phyloP scores from a whole-genome alignment of 2,329 filamentous ascomycete genomes.

The Colletotrichum abscissum region DNA sequence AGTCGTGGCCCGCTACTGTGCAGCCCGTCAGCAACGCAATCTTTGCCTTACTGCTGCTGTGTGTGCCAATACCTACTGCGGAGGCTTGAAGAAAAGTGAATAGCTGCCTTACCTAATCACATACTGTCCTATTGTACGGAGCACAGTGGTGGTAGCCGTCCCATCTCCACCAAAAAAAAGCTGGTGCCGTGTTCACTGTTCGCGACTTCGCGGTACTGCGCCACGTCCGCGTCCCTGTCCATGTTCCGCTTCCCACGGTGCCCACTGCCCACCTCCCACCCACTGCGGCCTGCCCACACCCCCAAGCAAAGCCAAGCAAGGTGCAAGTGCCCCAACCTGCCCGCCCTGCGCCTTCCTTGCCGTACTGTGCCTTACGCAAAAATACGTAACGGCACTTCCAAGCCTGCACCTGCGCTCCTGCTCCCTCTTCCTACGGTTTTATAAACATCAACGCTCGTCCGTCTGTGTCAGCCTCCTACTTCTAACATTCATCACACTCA shows the following conservation, averaged over 20 bases:
- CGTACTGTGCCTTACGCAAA: constrained; percentile 10
- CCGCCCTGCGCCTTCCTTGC: constrained; percentile 29
- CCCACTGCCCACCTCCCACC: too few relatives aligned
- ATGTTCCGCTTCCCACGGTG: constrained; percentile 15
- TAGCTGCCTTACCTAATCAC: neutral
- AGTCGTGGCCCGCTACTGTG: constrained; percentile 30
- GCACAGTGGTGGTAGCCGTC: constrained; percentile 25
- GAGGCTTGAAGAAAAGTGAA: too few relatives aligned
- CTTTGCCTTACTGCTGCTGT: neutral
- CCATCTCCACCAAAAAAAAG: constrained; percentile 30
- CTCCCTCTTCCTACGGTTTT: constrained; percentile 24
- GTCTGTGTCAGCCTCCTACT: constrained; percentile 9
- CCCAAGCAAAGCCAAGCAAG: too few relatives aligned
- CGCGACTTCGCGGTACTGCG: constrained; percentile 22
- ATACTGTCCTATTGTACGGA: neutral
- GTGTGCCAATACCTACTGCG: too few relatives aligned
- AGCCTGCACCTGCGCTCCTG: neutral
- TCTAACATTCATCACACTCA: constrained; percentile 23
- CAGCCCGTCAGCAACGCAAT: constrained; percentile 31
- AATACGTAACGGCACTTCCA: constrained; percentile 15
- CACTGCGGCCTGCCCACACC: too few relatives aligned
- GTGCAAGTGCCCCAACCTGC: constrained; percentile 3
- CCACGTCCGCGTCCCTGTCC: constrained; percentile 32
- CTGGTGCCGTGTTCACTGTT: neutral
- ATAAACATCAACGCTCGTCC: constrained; percentile 34